Percentiles rank a stretch among this genome's conserved stretches.
phyloP scores from a whole-genome alignment of 2,329 filamentous ascomycete genomes.

The Pseudogymnoascus pannorum region DNA sequence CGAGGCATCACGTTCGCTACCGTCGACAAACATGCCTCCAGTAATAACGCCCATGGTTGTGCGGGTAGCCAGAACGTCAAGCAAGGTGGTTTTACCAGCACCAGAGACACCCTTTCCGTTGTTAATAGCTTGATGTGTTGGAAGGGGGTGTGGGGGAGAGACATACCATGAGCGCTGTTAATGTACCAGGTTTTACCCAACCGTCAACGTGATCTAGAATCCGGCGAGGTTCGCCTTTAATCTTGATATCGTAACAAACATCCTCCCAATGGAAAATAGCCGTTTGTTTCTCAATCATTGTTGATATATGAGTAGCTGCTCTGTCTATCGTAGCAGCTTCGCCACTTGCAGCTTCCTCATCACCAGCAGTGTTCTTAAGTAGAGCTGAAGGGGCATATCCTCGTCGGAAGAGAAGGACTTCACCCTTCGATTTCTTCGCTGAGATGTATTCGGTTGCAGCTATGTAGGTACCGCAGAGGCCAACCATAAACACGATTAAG shows the following conservation, averaged over 20 bases:
- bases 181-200: conserved; percentile 66
- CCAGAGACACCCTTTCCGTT: conserved; percentile 36
- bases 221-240: conserved; percentile 51
- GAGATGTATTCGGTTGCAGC: conserved; percentile 56
- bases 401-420: conserved; percentile 65
- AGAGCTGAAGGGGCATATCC: conserved; percentile 40
- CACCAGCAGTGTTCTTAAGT: neutral
- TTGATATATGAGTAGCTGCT: conserved; percentile 25
- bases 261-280: conserved; percentile 66
- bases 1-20: conserved; percentile 62
- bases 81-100: conserved; percentile 79
- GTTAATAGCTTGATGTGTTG: neutral
- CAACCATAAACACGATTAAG: conserved; percentile 71
- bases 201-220: conserved; percentile 75
- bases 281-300: conserved; percentile 55
- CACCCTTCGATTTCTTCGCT: conserved; percentile 66
- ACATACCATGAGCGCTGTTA: conserved; percentile 55
- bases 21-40: conserved; percentile 68
- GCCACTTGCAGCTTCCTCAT: conserved; percentile 13
- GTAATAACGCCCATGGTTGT: conserved; percentile 83
- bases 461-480: conserved; percentile 54
- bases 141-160: neutral
- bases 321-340: conserved; percentile 14
- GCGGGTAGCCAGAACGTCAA: conserved; percentile 77
- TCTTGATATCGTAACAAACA: conserved; percentile 60